Evolutionary conservation across 805 yeast genomes (phyloP), one percentile per base, ranked within the genome.

Genomic region (Candida dajiaensis): DNA sequence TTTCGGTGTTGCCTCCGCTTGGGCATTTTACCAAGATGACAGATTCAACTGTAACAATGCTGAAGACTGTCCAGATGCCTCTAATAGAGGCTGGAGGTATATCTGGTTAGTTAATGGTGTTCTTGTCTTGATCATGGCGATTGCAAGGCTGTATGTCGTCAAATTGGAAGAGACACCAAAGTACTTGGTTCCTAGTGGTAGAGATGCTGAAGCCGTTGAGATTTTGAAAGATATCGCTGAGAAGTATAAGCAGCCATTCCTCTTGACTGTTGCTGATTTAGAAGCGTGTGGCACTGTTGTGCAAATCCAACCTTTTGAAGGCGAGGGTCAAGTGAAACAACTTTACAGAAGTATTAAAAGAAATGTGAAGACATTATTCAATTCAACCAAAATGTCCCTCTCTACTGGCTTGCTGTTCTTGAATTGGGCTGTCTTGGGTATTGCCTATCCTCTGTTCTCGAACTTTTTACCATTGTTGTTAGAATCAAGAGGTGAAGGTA

Each of bases 31-130:
- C 36, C 71, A 78, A n/a, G 65, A 69, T 43, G 31, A 28, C 5
- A 13, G 13, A 7, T 65, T 66, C 51, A 69, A 75, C 8, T 77
- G 83, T 56, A 78, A 65, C 21, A 55, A 68, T 62, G 47, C 56
- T 6, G 70, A 58, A n/a, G 40, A 63, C 36, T 76, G 81, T 58
- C 67, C 68, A 25, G 64, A 70, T 16, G 52, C 50, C 7, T 57
- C 61, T 22, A 78, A 77, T 58, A 69, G 72, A 59, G 83, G 83
- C 38, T 78, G 83, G 83, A 67, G 83, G 56, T 78, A 78, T 55
- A 65, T 69, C 43, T 74, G 77, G 71, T 76, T 68, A 56, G 69
- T 71, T 19, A 72, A 76, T 56, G 75, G 79, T 22, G 80, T 72
- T 3, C 60, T 78, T 44, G 77, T 78, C 9, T 42, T 70, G 35